Base-by-base conservation (phyloP, 1,139 yeast species). In the Sugiyamaella japonica region DNA sequence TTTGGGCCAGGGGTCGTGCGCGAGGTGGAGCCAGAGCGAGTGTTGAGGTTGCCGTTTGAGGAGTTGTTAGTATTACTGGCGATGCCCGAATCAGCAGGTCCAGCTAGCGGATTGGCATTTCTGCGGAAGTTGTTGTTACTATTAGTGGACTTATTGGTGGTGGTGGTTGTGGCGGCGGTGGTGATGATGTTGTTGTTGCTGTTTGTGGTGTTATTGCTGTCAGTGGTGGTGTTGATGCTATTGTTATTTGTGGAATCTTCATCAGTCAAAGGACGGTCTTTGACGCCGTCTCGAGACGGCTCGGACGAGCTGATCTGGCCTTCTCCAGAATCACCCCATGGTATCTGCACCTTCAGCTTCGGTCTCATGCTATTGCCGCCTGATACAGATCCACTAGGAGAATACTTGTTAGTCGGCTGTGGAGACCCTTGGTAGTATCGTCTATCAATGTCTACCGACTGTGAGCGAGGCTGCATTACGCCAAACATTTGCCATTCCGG, bases 261-360 rank as follows among this genome's bases (percentile, higher is more conserved):
- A 25, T 36, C 48, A 23, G 45, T 40, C 25, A 38, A 9, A 2
- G 44, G 32, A 7, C 39, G 20, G 28, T 45, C 53, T 23, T 45
- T 41, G 8, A 13, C 13, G 15, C 48, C 43, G 44, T 55, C 55
- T 31, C 56, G 28, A 1, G 59, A 56, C 8, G 54, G 56, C 32
- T 56, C 59, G 12, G 59, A 56, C 7, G 63, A 53, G 15, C 57
- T 48, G 34, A 55, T 58, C 46, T 59, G 59, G 39, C 61, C 55
- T 48, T 62, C 65, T 34, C 59, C 50, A 4, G 66, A 62, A 36
- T 65, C 67, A n/a, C 62, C 63, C 47, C 60, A 44, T 1, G 77
- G 77, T 40, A 73, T 73, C 52, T 70, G 73, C 12, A 73, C 75
- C 57, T 71, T 73, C 32, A 73, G 66, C 53, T 72, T 71, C 8